phyloP scores from a whole-genome alignment of 1,284 basidiomycete genomes.

The Ganoderma lucidum region DNA sequence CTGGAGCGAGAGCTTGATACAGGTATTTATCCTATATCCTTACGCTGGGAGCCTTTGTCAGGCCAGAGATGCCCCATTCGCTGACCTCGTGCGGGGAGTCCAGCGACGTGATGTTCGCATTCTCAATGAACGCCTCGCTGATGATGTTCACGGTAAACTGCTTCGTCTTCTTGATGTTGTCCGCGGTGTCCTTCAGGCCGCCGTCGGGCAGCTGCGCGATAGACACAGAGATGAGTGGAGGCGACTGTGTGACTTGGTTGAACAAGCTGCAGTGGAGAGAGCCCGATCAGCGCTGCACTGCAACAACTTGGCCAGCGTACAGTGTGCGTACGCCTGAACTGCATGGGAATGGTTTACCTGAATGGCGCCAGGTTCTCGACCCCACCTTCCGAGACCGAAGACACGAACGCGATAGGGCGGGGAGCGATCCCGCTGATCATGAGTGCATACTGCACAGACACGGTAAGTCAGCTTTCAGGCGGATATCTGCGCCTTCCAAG shows the following conservation, averaged over 20 bases:
- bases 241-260: conserved; percentile 68
- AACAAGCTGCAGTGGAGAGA: conserved; percentile 54
- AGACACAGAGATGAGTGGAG: conserved; percentile 72
- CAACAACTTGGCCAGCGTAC: neutral
- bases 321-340: conserved; percentile 54
- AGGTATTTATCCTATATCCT: conserved; percentile 11
- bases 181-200: conserved; percentile 69
- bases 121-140: conserved; percentile 77
- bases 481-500: neutral
- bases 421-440: conserved; percentile 76
- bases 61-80: conserved; percentile 79
- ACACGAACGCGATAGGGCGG: conserved; percentile 80
- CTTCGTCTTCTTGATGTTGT: conserved; percentile 72
- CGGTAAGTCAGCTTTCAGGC: too few relatives aligned
- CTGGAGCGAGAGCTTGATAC: neutral
- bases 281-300: neutral
- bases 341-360: conserved; percentile 43
- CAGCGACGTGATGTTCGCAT: conserved; percentile 73
- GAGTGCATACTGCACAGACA: conserved; percentile 43
- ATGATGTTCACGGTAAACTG: conserved; percentile 83
- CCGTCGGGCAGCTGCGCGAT: conserved; percentile 50
- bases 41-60: conserved; percentile 70
- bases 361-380: conserved; percentile 57
- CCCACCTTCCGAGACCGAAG: conserved; percentile 64
- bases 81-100: conserved; percentile 71